phyloP scores from a whole-genome alignment of 768 basidiomycete genomes.

The Trametes sanguinea region DNA sequence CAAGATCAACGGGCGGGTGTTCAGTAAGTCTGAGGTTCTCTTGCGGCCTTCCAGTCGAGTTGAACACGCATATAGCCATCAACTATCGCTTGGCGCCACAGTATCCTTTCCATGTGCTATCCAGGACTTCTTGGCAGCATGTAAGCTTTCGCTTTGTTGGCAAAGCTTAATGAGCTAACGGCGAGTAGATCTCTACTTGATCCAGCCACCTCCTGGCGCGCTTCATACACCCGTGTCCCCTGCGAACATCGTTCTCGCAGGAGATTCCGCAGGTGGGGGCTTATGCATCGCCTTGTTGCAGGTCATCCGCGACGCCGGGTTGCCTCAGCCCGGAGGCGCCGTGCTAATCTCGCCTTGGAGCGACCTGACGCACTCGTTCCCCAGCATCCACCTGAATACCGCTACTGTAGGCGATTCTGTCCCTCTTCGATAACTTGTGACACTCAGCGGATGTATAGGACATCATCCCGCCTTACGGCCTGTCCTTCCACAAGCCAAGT shows the following conservation, averaged over 20 bases:
- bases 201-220: constrained; percentile 79
- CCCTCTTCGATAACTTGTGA: background rate
- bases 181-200: constrained; percentile 79
- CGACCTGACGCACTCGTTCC: constrained; percentile 93
- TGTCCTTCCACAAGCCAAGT: constrained; percentile 78
- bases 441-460: constrained; percentile 49
- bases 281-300: constrained; percentile 82
- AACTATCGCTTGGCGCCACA: constrained; percentile 92
- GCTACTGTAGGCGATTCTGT: constrained; percentile 55
- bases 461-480: constrained; percentile 73
- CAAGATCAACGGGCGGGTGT: constrained; percentile 90
- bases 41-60: too few relatives aligned
- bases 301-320: constrained; percentile 78
- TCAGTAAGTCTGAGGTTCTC: constrained; percentile 49
- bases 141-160: constrained; percentile 42
- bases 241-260: constrained; percentile 78
- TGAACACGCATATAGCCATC: constrained; percentile 51
- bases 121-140: constrained; percentile 88
- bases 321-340: constrained; percentile 86
- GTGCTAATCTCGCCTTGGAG: constrained; percentile 93
- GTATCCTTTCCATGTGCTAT: constrained; percentile 92
- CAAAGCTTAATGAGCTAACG: background rate
- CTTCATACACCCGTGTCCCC: constrained; percentile 81
- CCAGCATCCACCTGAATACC: constrained; percentile 83
- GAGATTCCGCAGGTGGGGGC: constrained; percentile 94